Base-by-base conservation (phyloP, 192 early-diverging fungal species). In the Coemansia asiatica region DNA sequence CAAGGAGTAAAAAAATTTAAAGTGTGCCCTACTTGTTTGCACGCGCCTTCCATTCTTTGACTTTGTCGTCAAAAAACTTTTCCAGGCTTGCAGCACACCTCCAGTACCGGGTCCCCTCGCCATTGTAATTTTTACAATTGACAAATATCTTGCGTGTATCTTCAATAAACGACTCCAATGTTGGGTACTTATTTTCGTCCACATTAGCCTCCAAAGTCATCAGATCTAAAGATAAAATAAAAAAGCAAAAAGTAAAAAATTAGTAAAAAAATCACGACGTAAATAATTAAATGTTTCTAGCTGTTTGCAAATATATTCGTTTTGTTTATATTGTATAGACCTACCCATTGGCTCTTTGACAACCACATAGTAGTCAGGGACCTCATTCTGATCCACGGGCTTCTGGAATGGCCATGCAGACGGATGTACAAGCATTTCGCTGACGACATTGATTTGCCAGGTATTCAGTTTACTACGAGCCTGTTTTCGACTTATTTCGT, bases 291-390 rank as follows among this genome's bases (percentile, higher is more conserved):
- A n/a, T n/a, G n/a, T n/a, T n/a, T 4, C 47, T 12, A 33, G 8
- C 8, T 33, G 4, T 33, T 33, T 33, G 31, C 31, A 33, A 33
- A 8, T 8, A 6, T 8, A 12, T 12, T 2, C 31, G 4, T 1
- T 18, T 25, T 31, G 19, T 13, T 54, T 21, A 19, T 5, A 62
- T 10, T 3, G 47, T 26, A 35, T 15, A 27, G n/a, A 48, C 73
- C 63, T 75, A 75, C 73, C 79, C 96, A 99, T 99, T 8, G 97
- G 97, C 54, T 98, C 88, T 56, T 89, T 96, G 74, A 99, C 95
- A 31, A 98, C 91, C 7, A 88, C 84, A 64, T 98, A 96, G 70
- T 99, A 99, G 72, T 98, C 95, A 2, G 92, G 86, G 1, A 99
- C 96, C 28, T 93, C 91, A 25, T 90, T 84, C 3, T 84, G 74